Base-by-base conservation (phyloP, 2,329 filamentous ascomycete genomes). In the Lachnellula arida region DNA sequence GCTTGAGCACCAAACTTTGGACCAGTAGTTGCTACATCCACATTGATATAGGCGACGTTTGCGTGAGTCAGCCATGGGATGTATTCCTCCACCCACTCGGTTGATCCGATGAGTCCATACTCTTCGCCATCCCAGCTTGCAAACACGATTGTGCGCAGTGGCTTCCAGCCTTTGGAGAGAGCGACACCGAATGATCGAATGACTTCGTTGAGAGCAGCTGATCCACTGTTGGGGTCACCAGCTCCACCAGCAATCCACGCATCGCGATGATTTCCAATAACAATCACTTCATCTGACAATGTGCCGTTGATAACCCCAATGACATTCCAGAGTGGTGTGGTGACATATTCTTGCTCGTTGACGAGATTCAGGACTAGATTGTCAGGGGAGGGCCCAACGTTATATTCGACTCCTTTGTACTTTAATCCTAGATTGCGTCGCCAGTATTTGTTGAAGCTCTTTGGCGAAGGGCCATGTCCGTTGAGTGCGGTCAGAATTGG, bases 291-390 rank as follows among this genome's bases (percentile, higher is more conserved):
- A 65, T 96, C 85, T 65, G 91, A 84, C 37, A 94, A 84, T 0
- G 87, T 88, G 9, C 93, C 94, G 65, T 96, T 96, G 70, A 99
- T 89, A 46, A 94, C 78, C 46, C 93, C 93, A 61, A 97, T 93
- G 2, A 94, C 89, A 68, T 99, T 88, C 91, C 91, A 96, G 51
- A 93, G 76, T 4, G 89, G 88, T 0, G 88, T 94, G 1, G 82
- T 93, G 14, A 84, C 83, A 67, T 96, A 94, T 46, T 91, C 83
- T 73, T 95, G 90, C 66, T 91, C 77, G 66, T 93, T 96, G 67
- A 81, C 79, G 42, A 89, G 79, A 67, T 91, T 90, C 53, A 94
- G 75, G 0, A 84, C 82, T 1, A 93, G 68, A 52, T 82, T 73
- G 15, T 88, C 82, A 0, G 92, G 75, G 5, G 85, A 82, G 4